phyloP scores from a whole-genome alignment of 768 basidiomycete genomes.

The Phylloporus sp. region DNA sequence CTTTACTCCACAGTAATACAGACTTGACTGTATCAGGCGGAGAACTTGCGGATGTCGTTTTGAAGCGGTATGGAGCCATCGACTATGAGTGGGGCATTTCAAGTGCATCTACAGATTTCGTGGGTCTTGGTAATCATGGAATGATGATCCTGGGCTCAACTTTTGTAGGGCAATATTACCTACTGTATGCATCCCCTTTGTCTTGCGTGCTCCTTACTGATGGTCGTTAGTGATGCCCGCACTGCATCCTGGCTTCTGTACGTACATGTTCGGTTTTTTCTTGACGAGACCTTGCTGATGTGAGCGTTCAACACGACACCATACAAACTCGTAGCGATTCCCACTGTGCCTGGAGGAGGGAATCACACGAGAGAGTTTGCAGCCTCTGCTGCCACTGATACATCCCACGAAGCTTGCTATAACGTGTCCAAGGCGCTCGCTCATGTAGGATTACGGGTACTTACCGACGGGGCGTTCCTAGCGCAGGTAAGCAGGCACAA shows the following conservation, averaged over 20 bases:
- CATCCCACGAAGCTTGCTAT: slow-evolving; percentile 64
- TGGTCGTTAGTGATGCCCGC: slow-evolving; percentile 50
- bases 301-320: background rate
- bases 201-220: slow-evolving; percentile 2
- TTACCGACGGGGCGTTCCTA: slow-evolving; percentile 67
- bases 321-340: slow-evolving; percentile 53
- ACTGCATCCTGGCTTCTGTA: slow-evolving; percentile 65
- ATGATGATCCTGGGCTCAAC: background rate
- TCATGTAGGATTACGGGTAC: slow-evolving; percentile 59
- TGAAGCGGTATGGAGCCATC: slow-evolving; percentile 57
- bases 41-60: slow-evolving; percentile 59
- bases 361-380: slow-evolving; percentile 74
- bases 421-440: slow-evolving; percentile 71
- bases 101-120: slow-evolving; percentile 80
- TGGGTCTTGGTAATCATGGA: slow-evolving; percentile 34
- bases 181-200: slow-evolving; percentile 47
- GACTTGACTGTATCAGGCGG: slow-evolving; percentile 39
- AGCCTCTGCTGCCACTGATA: slow-evolving; percentile 54
- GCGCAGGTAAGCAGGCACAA: slow-evolving; percentile 39
- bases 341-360: slow-evolving; percentile 65
- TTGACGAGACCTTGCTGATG: background rate
- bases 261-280: slow-evolving; percentile 3
- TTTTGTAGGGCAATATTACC: slow-evolving; percentile 49
- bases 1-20: background rate
- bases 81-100: slow-evolving; percentile 66